Percentiles rank a stretch among this genome's conserved stretches.
Conservation (phyloP, 176 grass and related monocot species). For the Carex scoparia region DNA sequence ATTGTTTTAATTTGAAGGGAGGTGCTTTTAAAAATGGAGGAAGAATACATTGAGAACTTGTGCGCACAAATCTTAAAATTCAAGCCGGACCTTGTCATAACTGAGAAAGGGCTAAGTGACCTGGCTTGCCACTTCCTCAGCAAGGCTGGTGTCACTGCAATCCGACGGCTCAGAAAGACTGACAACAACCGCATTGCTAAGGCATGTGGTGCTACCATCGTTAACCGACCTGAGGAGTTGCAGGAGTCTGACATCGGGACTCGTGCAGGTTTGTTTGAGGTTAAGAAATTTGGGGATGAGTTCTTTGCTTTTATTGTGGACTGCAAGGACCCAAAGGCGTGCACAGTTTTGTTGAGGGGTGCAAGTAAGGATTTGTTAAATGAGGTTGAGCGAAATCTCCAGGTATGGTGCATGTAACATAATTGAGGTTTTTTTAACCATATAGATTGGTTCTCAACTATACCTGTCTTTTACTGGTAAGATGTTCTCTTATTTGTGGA, state of each 20-base stretch:
- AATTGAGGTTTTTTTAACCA: background rate
- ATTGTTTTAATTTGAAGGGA: slow-evolving; percentile 48
- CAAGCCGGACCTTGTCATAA: slow-evolving; percentile 89
- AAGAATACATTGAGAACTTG: slow-evolving; percentile 90
- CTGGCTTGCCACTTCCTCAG: slow-evolving; percentile 87
- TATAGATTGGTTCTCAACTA: background rate
- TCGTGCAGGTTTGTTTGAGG: slow-evolving; percentile 79
- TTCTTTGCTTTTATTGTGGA: slow-evolving; percentile 90
- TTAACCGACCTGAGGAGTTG: slow-evolving; percentile 93
- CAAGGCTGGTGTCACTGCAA: slow-evolving; percentile 94
- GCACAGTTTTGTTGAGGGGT: slow-evolving; percentile 92
- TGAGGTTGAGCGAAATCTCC: slow-evolving; percentile 92
- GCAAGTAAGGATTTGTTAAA: slow-evolving; percentile 95
- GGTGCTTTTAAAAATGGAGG: slow-evolving; percentile 92
- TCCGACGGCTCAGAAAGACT: slow-evolving; percentile 82
- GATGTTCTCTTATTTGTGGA: background rate
- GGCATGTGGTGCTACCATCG: slow-evolving; percentile 90
- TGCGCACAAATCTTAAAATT: slow-evolving; percentile 91
- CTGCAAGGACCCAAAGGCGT: slow-evolving; percentile 97
- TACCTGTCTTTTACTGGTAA: background rate
- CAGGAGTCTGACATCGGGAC: slow-evolving; percentile 98
- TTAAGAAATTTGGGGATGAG: slow-evolving; percentile 97
- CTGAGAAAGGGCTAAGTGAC: slow-evolving; percentile 92
- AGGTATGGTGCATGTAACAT: slow-evolving; percentile 40
- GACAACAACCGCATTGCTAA: slow-evolving; percentile 97